A percentile compares a stretch with the other conserved stretches of the same genome.
phyloP scores from a whole-genome alignment of 805 yeast species.

The Millerago galiae region DNA sequence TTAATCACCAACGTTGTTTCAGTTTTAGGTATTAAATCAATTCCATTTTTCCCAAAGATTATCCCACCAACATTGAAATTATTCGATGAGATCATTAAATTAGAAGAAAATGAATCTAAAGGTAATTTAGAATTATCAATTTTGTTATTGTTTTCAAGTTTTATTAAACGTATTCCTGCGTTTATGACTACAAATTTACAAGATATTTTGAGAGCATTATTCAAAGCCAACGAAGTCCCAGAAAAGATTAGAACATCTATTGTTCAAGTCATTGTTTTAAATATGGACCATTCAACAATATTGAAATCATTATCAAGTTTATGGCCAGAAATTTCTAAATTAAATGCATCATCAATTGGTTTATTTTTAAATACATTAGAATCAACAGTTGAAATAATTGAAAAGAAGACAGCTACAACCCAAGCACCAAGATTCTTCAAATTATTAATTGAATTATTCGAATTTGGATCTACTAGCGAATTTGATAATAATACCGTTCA shows the following conservation, averaged over 20 bases:
- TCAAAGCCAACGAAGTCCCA: slow-evolving; percentile 53
- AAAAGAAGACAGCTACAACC: slow-evolving; percentile 68
- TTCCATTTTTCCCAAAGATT: slow-evolving; percentile 80
- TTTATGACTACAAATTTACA: slow-evolving; percentile 67
- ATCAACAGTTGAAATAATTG: slow-evolving; percentile 55
- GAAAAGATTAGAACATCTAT: slow-evolving; percentile 55
- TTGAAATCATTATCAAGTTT: slow-evolving; percentile 53
- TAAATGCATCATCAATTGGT: slow-evolving; percentile 49
- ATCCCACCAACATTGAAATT: slow-evolving; percentile 66
- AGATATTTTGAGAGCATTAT: slow-evolving; percentile 52
- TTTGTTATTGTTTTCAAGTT: slow-evolving; percentile 62
- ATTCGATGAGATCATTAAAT: slow-evolving; percentile 33
- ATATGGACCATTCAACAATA: slow-evolving; percentile 60
- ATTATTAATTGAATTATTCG: slow-evolving; percentile 65
- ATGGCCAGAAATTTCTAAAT: slow-evolving; percentile 44
- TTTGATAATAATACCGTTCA: slow-evolving; percentile 70
- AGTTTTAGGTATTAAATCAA: slow-evolving; percentile 76
- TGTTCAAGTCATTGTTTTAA: slow-evolving; percentile 52
- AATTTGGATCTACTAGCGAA: slow-evolving; percentile 50
- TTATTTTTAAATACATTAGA: slow-evolving; percentile 65
- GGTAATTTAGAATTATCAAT: slow-evolving; percentile 58
- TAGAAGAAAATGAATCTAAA: slow-evolving; percentile 23
- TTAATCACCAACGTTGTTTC: slow-evolving; percentile 65
- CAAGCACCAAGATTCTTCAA: slow-evolving; percentile 63
- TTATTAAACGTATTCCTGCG: slow-evolving; percentile 78